Base-by-base conservation (phyloP, 225 moss, liverwort and hornwort species). In the Sphagnum contortum region DNA sequence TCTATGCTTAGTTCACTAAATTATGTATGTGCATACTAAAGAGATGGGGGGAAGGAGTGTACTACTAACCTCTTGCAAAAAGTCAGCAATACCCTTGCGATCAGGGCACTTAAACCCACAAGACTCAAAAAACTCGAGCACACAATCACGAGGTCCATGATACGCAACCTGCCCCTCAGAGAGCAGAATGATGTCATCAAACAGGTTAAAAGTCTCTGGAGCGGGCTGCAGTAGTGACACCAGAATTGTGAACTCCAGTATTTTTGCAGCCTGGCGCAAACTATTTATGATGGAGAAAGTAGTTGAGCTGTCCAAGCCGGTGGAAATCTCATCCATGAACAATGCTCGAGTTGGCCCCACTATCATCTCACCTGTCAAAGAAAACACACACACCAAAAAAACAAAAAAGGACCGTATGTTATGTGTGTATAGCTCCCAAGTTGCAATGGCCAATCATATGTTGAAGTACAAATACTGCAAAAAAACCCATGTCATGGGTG, bases 321-420 rank as follows among this genome's bases (percentile, higher is more conserved):
- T 88, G 2, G 88, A 88, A 29, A 88, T 80, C 55, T 88, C 88
- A 75, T 88, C 88, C 88, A 88, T 85, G 74, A 88, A 88, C 51
- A 88, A 73, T 48, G 88, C 84, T 3, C 72, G 82, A 54, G 77
- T 76, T 44, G 88, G 88, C 50, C 88, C 88, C 11, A 88, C 72
- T 51, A 88, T 88, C 88, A 88, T 85, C 72, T 88, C 85, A 61
- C 88, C 88, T 88, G 79, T 61, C 46, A 55, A 29, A 9, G 13
- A 3, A 55, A 8, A 14, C 9, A 10, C 48, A 61, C 7, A 48
- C 9, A 9, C 48, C 6, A 56, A 8, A 2, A 4, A 29, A 29
- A 29, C 29, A 29, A 29, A 29, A 29, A 29, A 29, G 1, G 29
- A 29, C 29, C 29, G 29, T 29, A 29, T 29, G 29, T 29, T 29